Percentiles rank a stretch among this genome's conserved stretches.
Evolutionary conservation across 2,329 filamentous ascomycete species (phyloP).

Genomic region (Xylariaceae sp.): DNA sequence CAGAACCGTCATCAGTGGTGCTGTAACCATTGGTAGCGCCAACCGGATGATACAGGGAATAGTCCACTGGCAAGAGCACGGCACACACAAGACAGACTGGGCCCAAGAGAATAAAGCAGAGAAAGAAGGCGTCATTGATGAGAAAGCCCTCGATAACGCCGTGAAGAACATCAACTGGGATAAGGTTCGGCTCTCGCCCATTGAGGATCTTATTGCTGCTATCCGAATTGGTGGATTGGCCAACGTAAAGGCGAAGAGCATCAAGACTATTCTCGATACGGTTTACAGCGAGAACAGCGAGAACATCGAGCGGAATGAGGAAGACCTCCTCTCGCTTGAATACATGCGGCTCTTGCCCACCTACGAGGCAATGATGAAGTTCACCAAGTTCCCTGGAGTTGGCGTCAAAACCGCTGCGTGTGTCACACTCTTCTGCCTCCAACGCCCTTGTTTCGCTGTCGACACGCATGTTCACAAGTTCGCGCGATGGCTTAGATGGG

Average conservation of each 20-base stretch:
- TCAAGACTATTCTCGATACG: conserved; percentile 70
- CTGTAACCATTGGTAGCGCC: conserved; percentile 49
- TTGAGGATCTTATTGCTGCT: conserved; percentile 60
- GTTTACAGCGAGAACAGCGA: conserved; percentile 64
- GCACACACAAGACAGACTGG: too few species aligned
- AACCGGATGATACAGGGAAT: conserved; percentile 63
- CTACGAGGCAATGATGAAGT: conserved; percentile 47
- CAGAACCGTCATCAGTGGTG: conserved; percentile 50
- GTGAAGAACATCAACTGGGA: conserved; percentile 75
- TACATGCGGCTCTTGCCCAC: conserved; percentile 43
- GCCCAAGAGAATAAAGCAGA: conserved; percentile 18
- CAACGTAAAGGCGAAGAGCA: conserved; percentile 65
- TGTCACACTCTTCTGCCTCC: conserved; percentile 53
- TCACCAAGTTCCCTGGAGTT: conserved; percentile 49
- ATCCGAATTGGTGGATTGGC: conserved; percentile 70
- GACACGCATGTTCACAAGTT: conserved; percentile 55
- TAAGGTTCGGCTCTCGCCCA: conserved; percentile 56
- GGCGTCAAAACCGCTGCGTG: conserved; percentile 57
- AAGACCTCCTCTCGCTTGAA: conserved; percentile 55
- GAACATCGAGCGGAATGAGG: conserved; percentile 43
- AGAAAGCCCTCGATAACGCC: conserved; percentile 48
- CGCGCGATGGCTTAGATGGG: conserved; percentile 51
- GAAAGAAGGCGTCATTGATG: conserved; percentile 58
- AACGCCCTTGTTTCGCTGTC: conserved; percentile 51
- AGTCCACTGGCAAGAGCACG: conserved; percentile 30